phyloP scores from a whole-genome alignment of 1,284 basidiomycete species.

The Kwoniella shivajii region DNA sequence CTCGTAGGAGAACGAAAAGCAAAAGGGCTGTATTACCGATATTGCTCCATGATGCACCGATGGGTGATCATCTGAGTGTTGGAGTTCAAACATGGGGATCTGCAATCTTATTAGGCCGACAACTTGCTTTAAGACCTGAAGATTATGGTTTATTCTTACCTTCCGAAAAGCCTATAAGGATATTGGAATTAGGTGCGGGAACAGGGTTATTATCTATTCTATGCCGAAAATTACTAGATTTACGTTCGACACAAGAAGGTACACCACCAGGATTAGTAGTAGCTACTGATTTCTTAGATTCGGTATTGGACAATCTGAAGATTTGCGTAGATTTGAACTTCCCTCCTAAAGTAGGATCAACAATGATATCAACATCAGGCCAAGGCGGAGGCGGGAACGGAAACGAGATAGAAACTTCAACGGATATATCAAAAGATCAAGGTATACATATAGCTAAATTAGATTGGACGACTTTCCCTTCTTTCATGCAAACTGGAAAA shows the following conservation, averaged over 20 bases:
- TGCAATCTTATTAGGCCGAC: constrained; percentile 77
- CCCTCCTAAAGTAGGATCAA: too few species aligned
- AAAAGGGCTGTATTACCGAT: constrained; percentile 51
- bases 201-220: constrained; percentile 78
- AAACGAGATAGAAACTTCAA: constrained; percentile 1
- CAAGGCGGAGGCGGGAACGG: background rate
- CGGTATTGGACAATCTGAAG: constrained; percentile 72
- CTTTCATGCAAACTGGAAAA: constrained; percentile 24
- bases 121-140: constrained; percentile 65
- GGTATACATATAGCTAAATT: constrained; percentile 59
- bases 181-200: constrained; percentile 83
- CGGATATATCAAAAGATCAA: constrained; percentile 8
- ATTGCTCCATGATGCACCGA: constrained; percentile 69
- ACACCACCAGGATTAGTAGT: constrained; percentile 58
- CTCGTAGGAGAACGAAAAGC: constrained; percentile 2
- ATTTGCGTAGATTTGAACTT: constrained; percentile 69
- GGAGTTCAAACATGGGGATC: constrained; percentile 92
- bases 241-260: constrained; percentile 27
- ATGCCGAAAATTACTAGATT: constrained; percentile 62
- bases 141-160: constrained; percentile 39
- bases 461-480: constrained; percentile 69
- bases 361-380: too few species aligned
- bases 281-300: constrained; percentile 76
- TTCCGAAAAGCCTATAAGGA: constrained; percentile 50
- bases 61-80: constrained; percentile 73